phyloP scores from a whole-genome alignment of 2,329 filamentous ascomycete species.

The Knoxdaviesia proteae region DNA sequence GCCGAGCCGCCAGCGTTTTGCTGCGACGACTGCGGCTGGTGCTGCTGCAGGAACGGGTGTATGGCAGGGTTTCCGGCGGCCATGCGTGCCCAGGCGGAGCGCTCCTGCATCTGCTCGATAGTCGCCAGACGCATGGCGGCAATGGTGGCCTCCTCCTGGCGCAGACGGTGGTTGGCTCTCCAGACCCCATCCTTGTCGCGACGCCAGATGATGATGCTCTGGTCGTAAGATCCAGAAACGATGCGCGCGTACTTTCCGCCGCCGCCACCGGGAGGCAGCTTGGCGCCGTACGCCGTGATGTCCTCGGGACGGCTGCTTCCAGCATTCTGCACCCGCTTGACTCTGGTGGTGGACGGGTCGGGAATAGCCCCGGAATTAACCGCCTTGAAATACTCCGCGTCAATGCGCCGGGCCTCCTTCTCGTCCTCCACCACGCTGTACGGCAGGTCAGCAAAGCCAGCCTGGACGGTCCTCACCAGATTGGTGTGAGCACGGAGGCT shows the following conservation, averaged over 20 bases:
- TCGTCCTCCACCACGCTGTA: constrained; percentile 59
- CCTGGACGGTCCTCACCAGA: constrained; percentile 84
- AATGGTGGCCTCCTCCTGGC: constrained; percentile 47
- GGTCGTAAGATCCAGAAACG: constrained; percentile 89
- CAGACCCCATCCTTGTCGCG: constrained; percentile 69
- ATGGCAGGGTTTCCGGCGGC: too few species aligned
- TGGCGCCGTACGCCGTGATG: constrained; percentile 63
- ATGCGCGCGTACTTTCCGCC: constrained; percentile 84
- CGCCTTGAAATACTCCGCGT: constrained; percentile 49
- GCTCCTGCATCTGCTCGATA: too few species aligned
- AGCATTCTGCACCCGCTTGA: constrained; percentile 25
- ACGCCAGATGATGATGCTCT: constrained; percentile 89
- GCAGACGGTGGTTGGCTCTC: constrained; percentile 54
- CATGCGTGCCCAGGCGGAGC: too few species aligned
- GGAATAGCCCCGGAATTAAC: constrained; percentile 28
- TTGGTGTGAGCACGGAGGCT: constrained; percentile 64
- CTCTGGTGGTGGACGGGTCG: constrained; percentile 7
- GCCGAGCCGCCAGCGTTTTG: too few species aligned
- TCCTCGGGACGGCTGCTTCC: constrained; percentile 58
- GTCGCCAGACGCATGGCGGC: too few species aligned
- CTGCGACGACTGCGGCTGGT: too few species aligned
- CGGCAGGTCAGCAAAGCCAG: constrained; percentile 75
- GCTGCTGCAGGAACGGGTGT: too few species aligned
- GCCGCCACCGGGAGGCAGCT: constrained; percentile 75
- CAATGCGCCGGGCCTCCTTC: constrained; percentile 50